Conservation (phyloP, 2,329 filamentous ascomycete species). For the Trichoderma sp. region DNA sequence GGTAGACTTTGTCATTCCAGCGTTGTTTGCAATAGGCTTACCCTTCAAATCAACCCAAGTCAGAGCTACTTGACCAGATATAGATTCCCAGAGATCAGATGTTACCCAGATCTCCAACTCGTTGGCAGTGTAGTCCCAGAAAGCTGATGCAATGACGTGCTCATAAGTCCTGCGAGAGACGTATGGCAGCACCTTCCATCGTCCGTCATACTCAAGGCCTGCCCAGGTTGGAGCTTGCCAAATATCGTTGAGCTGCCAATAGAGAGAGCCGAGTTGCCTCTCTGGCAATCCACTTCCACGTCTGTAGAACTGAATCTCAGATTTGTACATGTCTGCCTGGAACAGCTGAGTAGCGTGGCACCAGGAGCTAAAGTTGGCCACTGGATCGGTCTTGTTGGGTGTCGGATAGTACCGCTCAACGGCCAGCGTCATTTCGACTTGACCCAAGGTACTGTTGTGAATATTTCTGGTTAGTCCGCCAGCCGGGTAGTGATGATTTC, state of each 20-base stretch:
- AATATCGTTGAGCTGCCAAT: slow-evolving; percentile 65
- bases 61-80: slow-evolving; percentile 16
- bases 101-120: slow-evolving; percentile 20
- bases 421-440: slow-evolving; percentile 57
- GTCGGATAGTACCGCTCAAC: slow-evolving; percentile 55
- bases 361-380: slow-evolving; percentile 61
- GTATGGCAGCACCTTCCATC: slow-evolving; percentile 62
- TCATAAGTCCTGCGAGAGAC: slow-evolving; percentile 55
- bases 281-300: slow-evolving; percentile 55
- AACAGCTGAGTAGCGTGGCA: slow-evolving; percentile 61
- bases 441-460: slow-evolving; percentile 33
- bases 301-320: slow-evolving; percentile 60
- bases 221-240: slow-evolving; percentile 65
- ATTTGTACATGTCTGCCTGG: slow-evolving; percentile 60
- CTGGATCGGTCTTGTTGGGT: slow-evolving; percentile 48
- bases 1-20: slow-evolving; percentile 8
- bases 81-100: slow-evolving; percentile 21
- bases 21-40: slow-evolving; percentile 17
- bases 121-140: slow-evolving; percentile 12
- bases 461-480: slow-evolving; percentile 21
- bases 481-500: slow-evolving; percentile 54
- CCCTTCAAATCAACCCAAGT: slow-evolving; percentile 21
- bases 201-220: slow-evolving; percentile 58
- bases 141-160: slow-evolving; percentile 51
- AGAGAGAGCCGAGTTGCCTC: slow-evolving; percentile 56